These are phyloP conservation scores for Jaminaea rosea DNA, from an alignment of 1,284 basidiomycete species.

Conservation along the genomic window DNA sequence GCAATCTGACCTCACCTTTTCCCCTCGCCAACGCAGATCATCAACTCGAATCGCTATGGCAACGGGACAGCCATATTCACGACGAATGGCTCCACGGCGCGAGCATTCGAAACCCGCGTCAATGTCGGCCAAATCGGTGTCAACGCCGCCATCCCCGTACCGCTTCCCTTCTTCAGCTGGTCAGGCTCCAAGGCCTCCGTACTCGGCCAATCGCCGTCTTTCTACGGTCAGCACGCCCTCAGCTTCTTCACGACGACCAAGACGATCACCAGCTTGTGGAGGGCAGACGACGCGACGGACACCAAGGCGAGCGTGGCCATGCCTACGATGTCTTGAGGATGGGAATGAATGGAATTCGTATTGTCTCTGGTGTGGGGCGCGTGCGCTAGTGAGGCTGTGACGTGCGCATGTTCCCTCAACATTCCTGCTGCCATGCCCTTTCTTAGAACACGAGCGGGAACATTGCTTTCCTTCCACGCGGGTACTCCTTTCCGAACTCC, in stretches of 20 bases:
- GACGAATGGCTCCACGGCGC: conserved; percentile 86
- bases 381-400: too few relatives aligned
- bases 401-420: too few relatives aligned
- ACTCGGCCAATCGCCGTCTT: conserved; percentile 54
- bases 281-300: background rate
- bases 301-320: background rate
- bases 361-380: too few relatives aligned
- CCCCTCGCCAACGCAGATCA: too few relatives aligned
- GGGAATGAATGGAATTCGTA: background rate
- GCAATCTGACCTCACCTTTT: too few relatives aligned
- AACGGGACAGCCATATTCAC: conserved; percentile 97
- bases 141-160: conserved; percentile 75
- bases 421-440: background rate
- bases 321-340: background rate
- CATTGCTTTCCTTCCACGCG: conserved; percentile 65
- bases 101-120: conserved; percentile 80
- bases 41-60: conserved; percentile 49
- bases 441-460: conserved; percentile 62
- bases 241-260: conserved; percentile 39
- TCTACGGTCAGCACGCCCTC: conserved; percentile 33
- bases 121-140: conserved; percentile 74
- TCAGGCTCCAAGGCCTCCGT: conserved; percentile 78
- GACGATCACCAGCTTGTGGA: conserved; percentile 18
- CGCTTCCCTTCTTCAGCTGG: conserved; percentile 49
- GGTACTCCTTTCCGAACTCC: conserved; percentile 77